Evolutionary conservation across 2,329 filamentous ascomycete species (phyloP).

Genomic region (Diplodia seriata): DNA sequence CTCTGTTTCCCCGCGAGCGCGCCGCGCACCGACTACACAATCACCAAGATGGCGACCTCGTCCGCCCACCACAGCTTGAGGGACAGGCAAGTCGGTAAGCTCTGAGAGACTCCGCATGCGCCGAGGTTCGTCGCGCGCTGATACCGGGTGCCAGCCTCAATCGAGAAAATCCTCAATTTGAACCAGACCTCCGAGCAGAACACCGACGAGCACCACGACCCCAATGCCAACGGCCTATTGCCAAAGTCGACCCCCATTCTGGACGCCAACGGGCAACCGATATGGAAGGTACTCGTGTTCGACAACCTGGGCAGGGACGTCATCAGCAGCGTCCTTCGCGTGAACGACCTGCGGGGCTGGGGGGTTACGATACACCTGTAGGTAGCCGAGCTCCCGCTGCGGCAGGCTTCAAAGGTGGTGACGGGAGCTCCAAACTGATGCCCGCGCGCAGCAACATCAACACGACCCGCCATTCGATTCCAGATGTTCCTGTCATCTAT

Average conservation of each 20-base stretch:
- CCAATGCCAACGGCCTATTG: conserved; percentile 66
- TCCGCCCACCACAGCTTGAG: conserved; percentile 64
- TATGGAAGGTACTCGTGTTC: conserved; percentile 98
- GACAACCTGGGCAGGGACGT: conserved; percentile 92
- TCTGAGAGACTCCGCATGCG: conserved; percentile 35
- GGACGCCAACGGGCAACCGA: conserved; percentile 85
- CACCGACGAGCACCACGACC: conserved; percentile 67
- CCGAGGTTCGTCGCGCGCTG: conserved; percentile 28
- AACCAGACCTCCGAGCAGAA: conserved; percentile 70
- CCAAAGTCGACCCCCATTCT: conserved; percentile 79
- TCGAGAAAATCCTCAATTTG: conserved; percentile 94
- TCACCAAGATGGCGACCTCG: conserved; percentile 56
- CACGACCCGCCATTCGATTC: conserved; percentile 83
- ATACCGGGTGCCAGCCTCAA: conserved; percentile 68
- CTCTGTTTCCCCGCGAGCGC: conserved; percentile 37
- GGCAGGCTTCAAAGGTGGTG: conserved; percentile 2
- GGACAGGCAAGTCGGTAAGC: conserved; percentile 74
- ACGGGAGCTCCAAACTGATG: conserved; percentile 19
- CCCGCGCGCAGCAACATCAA: conserved; percentile 69
- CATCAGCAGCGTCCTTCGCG: conserved; percentile 92
- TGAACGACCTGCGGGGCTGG: conserved; percentile 90
- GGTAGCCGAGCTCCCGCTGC: conserved; percentile 60
- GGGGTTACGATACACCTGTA: conserved; percentile 98
- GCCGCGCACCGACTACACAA: conserved; percentile 36
- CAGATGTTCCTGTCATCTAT: conserved; percentile 95